Evolutionary conservation across 2,329 filamentous ascomycete species (phyloP), one percentile per base, ranked within the genome.

Genomic region (Myriosclerotinia duriaeana): DNA sequence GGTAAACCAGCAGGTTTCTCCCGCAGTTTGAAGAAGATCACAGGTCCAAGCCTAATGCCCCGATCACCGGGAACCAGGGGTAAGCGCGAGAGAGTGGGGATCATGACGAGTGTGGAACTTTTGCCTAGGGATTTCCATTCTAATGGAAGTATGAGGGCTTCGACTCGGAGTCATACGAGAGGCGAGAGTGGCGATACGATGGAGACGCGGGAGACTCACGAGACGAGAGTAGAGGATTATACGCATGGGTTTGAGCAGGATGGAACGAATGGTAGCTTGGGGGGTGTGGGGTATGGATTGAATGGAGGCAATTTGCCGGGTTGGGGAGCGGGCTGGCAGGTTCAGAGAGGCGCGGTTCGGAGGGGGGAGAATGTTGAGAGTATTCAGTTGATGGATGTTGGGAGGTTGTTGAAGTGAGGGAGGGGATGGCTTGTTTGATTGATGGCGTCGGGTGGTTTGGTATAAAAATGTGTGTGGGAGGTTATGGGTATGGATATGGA

Each of bases 311-410:
- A 64, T 3, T 55, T 72, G 3, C 72, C 72, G 1, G 72, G 71
- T 1, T 74, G 73, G 73, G 72, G 73, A 11, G 69, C 68, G 8
- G 72, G 73, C 0, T 75, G 73, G 73, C 69, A 62, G 8, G 73
- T 74, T 14, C 72, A 74, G 46, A 67, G 66, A 40, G 67, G 69
- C 58, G 44, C 64, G 8, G 58, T 59, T 22, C 58, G 56, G 5
- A 56, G 65, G n/a, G 67, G 54, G 15, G 38, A 20, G 22, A 69
- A 68, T 56, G 67, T 72, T 6, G 71, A 75, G 59, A 72, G 68
- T 66, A 73, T 75, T 52, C 69, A 69, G 69, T 64, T 75, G 26
- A 63, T 72, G 56, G 74, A 75, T 71, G 73, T 75, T 38, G 73
- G 73, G 30, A 72, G 63, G 22, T 54, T 75, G 22, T 60, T 74